Evolutionary conservation across 345 rosid species (phyloP).

Genomic region (Pistacia integerrima): DNA sequence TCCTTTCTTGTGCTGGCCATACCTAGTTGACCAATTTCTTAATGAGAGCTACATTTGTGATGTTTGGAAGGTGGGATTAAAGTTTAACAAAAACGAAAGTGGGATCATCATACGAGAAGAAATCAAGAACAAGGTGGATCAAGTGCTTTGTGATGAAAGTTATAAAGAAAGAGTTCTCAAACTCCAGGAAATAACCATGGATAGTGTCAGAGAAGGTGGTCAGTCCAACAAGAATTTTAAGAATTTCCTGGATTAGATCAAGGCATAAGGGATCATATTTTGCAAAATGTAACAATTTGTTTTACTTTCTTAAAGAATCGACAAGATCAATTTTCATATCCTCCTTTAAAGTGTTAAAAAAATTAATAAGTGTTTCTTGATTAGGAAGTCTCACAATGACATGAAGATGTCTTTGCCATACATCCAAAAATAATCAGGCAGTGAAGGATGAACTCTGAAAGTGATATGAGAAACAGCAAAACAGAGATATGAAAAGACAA

Average conservation of each 20-base stretch:
- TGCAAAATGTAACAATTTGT: not conserved
- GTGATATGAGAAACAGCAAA: not conserved
- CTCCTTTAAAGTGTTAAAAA: no score
- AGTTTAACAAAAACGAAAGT: conserved; percentile 28
- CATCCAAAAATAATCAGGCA: not conserved
- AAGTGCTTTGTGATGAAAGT: conserved; percentile 28
- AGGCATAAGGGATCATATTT: not conserved
- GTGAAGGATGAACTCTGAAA: not conserved
- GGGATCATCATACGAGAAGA: conserved; percentile 31
- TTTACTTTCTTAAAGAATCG: no score
- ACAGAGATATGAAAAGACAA: no score
- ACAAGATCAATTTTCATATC: no score
- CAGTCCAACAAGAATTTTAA: conserved; percentile 24
- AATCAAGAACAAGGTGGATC: conserved; percentile 35
- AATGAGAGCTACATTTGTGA: conserved; percentile 46
- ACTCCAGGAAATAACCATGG: conserved; percentile 24
- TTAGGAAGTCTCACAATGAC: no score
- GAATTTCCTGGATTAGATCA: conserved; percentile 34
- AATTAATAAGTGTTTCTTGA: not conserved
- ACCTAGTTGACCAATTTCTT: conserved; percentile 50
- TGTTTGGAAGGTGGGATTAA: conserved; percentile 55
- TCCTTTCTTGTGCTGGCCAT: conserved; percentile 60
- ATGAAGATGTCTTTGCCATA: not conserved
- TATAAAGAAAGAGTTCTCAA: conserved; percentile 20
- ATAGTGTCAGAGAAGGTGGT: conserved; percentile 27